phyloP scores from a whole-genome alignment of 768 basidiomycete species.

The Tephrocybe rancida region DNA sequence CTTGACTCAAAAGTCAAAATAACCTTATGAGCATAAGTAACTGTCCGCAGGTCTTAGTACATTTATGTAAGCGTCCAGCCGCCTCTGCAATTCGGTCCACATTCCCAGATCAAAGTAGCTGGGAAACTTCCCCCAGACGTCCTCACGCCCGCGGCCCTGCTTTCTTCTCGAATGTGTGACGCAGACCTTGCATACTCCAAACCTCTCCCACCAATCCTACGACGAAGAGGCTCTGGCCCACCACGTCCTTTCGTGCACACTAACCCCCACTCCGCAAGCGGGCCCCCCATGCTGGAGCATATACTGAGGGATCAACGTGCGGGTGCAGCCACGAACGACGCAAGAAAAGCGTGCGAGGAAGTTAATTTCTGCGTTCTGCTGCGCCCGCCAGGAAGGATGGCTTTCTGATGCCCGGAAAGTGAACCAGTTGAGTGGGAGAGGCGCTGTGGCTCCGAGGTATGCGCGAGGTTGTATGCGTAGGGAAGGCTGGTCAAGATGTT shows the following conservation, averaged over 20 bases:
- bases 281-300: slow-evolving; percentile 35
- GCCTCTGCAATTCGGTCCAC: neutral
- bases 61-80: no score
- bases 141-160: neutral
- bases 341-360: slow-evolving; percentile 40
- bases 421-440: slow-evolving; percentile 35
- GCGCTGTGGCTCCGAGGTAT: slow-evolving; percentile 34
- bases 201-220: slow-evolving; percentile 8
- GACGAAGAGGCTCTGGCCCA: slow-evolving; percentile 27
- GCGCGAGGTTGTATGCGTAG: slow-evolving; percentile 51
- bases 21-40: no score
- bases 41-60: no score
- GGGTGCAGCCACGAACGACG: slow-evolving; percentile 37
- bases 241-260: slow-evolving; percentile 30
- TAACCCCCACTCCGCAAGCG: slow-evolving; percentile 44
- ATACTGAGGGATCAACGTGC: slow-evolving; percentile 26
- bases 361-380: slow-evolving; percentile 40
- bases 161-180: neutral
- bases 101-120: slow-evolving; percentile 1
- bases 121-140: neutral
- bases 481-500: slow-evolving; percentile 42
- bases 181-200: neutral
- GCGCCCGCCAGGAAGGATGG: slow-evolving; percentile 38
- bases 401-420: slow-evolving; percentile 42
- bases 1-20: no score